phyloP scores from a whole-genome alignment of 306 rosid genomes.

The Rosa chinensis region DNA sequence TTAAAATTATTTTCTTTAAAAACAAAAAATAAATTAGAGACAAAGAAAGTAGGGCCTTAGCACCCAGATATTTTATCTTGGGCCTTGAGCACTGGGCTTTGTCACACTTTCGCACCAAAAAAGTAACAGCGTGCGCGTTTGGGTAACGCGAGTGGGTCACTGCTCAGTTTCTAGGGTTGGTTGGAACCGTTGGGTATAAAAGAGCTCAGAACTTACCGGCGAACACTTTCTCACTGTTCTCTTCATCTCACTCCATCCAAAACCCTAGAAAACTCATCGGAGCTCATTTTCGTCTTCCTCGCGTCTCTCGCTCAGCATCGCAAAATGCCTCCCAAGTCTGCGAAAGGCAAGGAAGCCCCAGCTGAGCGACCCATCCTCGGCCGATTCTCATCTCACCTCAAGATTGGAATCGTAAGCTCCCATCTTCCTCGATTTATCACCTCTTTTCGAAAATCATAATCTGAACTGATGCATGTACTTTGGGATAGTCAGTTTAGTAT shows the following conservation, averaged over 20 bases:
- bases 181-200: constrained; percentile 15
- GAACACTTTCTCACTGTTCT: background rate
- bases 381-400: constrained; percentile 91
- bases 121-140: background rate
- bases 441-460: background rate
- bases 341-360: constrained; percentile 84
- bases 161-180: constrained; percentile 17
- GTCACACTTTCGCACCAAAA: no score
- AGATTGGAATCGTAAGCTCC: constrained; percentile 77
- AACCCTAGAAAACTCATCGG: constrained; percentile 20
- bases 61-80: background rate
- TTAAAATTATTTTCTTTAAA: no score
- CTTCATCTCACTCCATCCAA: background rate
- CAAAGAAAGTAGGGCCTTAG: no score
- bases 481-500: background rate
- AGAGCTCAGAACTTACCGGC: background rate
- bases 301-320: background rate
- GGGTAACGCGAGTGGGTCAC: background rate
- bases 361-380: constrained; percentile 82
- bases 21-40: no score
- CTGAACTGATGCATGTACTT: no score
- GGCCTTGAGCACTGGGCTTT: background rate
- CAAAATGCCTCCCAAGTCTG: constrained; percentile 87
- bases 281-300: background rate
- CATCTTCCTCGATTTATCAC: background rate